phyloP scores from a whole-genome alignment of 345 rosid genomes.

The Dimocarpus longan region DNA sequence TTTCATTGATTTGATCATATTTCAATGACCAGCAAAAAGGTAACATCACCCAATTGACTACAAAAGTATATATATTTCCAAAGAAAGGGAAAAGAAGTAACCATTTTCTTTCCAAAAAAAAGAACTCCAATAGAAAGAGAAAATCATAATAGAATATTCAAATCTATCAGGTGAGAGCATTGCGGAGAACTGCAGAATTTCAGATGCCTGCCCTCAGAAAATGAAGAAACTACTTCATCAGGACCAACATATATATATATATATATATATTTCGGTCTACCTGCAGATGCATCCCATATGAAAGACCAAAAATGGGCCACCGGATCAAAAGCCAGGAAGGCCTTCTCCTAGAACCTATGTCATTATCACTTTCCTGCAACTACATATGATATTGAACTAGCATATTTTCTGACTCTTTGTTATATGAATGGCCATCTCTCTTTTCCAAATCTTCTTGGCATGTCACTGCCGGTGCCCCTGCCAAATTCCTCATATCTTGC shows the following conservation, averaged over 20 bases:
- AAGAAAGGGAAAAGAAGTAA: background rate
- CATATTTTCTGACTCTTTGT: background rate
- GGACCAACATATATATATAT: constrained; percentile 3
- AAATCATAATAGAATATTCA: background rate
- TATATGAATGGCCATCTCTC: constrained; percentile 1
- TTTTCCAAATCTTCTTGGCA: constrained; percentile 15
- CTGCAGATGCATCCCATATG: constrained; percentile 2
- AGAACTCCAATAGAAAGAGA: background rate
- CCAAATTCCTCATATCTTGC: constrained; percentile 4
- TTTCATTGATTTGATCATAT: constrained; percentile 22
- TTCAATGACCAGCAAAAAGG: constrained; percentile 12
- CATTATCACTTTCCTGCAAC: constrained; percentile 12
- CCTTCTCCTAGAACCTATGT: background rate
- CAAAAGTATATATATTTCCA: background rate
- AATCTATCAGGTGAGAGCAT: background rate
- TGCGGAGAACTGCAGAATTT: background rate
- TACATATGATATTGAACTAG: constrained; percentile 6
- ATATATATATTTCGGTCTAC: background rate
- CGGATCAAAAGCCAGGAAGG: background rate
- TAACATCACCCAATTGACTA: constrained; percentile 16
- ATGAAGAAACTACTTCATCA: constrained; percentile 10
- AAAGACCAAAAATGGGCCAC: background rate
- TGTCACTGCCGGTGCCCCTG: constrained; percentile 8
- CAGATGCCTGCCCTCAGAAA: constrained; percentile 9
- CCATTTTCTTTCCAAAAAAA: constrained; percentile 4